Base-by-base conservation (phyloP, 176 grass and related monocot species). In the Coix lacrymajobi region DNA sequence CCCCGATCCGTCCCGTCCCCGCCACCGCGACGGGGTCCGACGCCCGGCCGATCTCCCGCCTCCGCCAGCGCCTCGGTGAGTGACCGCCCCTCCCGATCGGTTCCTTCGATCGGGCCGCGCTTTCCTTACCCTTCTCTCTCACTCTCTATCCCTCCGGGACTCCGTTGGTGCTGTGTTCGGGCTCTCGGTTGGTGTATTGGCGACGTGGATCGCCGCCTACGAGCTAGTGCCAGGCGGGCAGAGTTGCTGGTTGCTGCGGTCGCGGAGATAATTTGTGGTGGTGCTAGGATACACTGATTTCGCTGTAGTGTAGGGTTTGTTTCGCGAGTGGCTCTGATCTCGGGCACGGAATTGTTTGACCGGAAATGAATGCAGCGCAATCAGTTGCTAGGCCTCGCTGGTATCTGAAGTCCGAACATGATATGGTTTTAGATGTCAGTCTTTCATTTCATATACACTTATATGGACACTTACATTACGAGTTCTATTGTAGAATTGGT, bases 41-140 rank as follows among this genome's bases (percentile, higher is more conserved):
- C 54, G 63, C 41, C 25, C 54, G 25, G 32, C 52, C 33, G 71
- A 89, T 85, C 76, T 54, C 60, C 87, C 62, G 61, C 77, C 77
- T 51, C 17, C 76, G 19, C 30, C 20, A 31, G 33, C 39, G 5
- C 25, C 43, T 43, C 78, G 83, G 87, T 85, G 77, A 85, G 87
- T 67, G 24, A 25, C 28, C 68, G n/a, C 10, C 1, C 46, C 74
- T 1, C 80, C 2, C 69, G 33, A 13, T 41, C 44, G 52, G 29
- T 45, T 75, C 44, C 46, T 89, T 63, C 36, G 62, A 85, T 70
- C 69, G 45, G 14, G 17, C 51, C 5, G 61, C 63, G 31, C 8
- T 26, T 29, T 57, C 30, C 48, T 2, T 49, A 4, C 33, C 30
- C 30, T 66, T 45, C 26, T 11, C 69, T 44, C 41, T 13, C 41